Conservation (phyloP, 2,329 filamentous ascomycete genomes). For the Apiospora koreana region DNA sequence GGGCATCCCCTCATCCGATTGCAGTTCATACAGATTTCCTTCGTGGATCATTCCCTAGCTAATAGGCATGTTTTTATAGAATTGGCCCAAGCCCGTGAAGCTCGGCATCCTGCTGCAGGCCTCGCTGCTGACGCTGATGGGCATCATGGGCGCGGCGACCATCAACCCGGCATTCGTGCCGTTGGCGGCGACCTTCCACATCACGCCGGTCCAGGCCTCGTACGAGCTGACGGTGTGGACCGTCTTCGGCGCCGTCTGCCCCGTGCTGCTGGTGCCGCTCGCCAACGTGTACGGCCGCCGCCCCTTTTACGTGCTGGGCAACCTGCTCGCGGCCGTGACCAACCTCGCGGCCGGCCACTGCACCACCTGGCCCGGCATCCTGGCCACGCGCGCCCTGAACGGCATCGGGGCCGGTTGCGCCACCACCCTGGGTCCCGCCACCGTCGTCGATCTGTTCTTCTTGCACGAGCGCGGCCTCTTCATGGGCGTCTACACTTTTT, state of each 20-base stretch:
- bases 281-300: slow-evolving; percentile 36
- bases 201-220: slow-evolving; percentile 31
- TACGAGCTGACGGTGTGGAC: slow-evolving; percentile 36
- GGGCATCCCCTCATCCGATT: not conserved
- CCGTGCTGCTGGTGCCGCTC: slow-evolving; percentile 28
- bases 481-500: slow-evolving; percentile 26
- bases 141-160: slow-evolving; percentile 28
- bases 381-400: slow-evolving; percentile 23
- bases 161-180: slow-evolving; percentile 35
- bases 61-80: not conserved
- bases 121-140: slow-evolving; percentile 32
- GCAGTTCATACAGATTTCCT: not conserved
- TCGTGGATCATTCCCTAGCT: too few species aligned
- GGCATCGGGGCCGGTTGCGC: slow-evolving; percentile 20
- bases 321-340: slow-evolving; percentile 30
- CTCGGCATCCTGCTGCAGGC: slow-evolving; percentile 25
- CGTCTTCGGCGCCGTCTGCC: slow-evolving; percentile 34
- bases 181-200: slow-evolving; percentile 30
- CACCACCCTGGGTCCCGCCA: slow-evolving; percentile 22
- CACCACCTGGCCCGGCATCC: slow-evolving; percentile 20
- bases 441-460: slow-evolving; percentile 25
- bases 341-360: slow-evolving; percentile 28
- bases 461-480: slow-evolving; percentile 26
- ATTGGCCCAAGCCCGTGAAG: not conserved
- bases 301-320: slow-evolving; percentile 32